These are phyloP conservation scores for Rhizoctonia solani DNA, from an alignment of 1,284 basidiomycete species.

Conservation along the genomic window DNA sequence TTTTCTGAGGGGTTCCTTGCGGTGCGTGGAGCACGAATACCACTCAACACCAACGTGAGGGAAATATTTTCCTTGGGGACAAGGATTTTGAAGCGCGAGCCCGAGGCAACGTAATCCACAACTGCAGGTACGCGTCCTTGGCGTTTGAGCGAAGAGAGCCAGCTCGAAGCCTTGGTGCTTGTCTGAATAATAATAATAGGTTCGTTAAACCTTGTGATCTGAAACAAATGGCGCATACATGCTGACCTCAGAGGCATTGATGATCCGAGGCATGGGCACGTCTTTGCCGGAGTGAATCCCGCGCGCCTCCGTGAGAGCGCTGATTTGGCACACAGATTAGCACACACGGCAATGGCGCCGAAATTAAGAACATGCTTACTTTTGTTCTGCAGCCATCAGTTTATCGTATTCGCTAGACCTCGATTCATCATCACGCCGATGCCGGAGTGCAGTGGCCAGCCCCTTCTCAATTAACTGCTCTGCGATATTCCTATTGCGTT, in stretches of 20 bases:
- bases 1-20: constrained; percentile 83
- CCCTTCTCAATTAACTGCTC: constrained; percentile 94
- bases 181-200: constrained; percentile 52
- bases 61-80: constrained; percentile 92
- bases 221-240: not conserved
- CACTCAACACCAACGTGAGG: constrained; percentile 84
- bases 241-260: constrained; percentile 87
- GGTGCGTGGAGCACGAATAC: constrained; percentile 82
- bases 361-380: constrained; percentile 53
- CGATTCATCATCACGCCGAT: constrained; percentile 94
- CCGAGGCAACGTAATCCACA: constrained; percentile 92
- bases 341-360: not conserved
- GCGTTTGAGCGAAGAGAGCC: constrained; percentile 91
- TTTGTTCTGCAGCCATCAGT: constrained; percentile 91
- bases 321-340: constrained; percentile 44
- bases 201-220: constrained; percentile 32
- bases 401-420: constrained; percentile 93
- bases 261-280: constrained; percentile 59
- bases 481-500: constrained; percentile 72
- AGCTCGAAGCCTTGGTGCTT: constrained; percentile 75
- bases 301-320: constrained; percentile 76
- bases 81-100: constrained; percentile 91
- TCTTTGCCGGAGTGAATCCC: constrained; percentile 96
- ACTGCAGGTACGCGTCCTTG: constrained; percentile 80
- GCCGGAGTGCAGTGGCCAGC: constrained; percentile 85